These are phyloP conservation scores for Arthrinium puccinioides DNA, from an alignment of 2,329 filamentous ascomycete genomes.

Conservation along the genomic window DNA sequence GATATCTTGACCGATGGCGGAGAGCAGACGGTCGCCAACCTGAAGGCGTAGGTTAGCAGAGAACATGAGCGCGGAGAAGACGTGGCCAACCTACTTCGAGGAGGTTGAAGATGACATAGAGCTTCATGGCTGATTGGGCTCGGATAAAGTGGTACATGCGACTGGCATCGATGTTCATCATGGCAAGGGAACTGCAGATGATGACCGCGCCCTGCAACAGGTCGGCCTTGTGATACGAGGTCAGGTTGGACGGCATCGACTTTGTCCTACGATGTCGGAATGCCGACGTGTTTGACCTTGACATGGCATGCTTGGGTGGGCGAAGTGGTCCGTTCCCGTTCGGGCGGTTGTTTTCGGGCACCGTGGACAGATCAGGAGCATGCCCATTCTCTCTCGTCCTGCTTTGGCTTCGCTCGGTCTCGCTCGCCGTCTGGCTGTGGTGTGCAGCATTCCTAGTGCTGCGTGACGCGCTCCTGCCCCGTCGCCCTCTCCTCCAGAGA, in stretches of 20 bases:
- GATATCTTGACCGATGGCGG: conserved; percentile 90
- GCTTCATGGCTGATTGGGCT: conserved; percentile 92
- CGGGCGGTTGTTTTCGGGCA: conserved; percentile 12
- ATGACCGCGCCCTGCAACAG: conserved; percentile 86
- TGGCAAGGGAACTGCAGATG: conserved; percentile 71
- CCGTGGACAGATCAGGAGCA: conserved; percentile 10
- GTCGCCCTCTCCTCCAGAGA: conserved; percentile 61
- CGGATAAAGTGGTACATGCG: conserved; percentile 98
- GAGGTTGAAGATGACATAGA: conserved; percentile 98
- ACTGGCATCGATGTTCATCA: conserved; percentile 91
- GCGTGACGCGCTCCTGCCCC: conserved; percentile 28
- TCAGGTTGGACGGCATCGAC: conserved; percentile 76
- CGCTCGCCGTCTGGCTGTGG: conserved; percentile 19
- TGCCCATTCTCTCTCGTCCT: conserved; percentile 13
- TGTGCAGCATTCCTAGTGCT: conserved; percentile 10
- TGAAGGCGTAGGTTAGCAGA: conserved; percentile 13
- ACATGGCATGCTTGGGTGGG: conserved; percentile 24
- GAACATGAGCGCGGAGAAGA: no score
- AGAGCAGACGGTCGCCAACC: conserved; percentile 81
- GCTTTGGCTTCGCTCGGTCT: conserved; percentile 32
- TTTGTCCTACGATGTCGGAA: conserved; percentile 66
- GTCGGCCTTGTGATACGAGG: conserved; percentile 90
- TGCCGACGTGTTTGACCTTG: conserved; percentile 17
- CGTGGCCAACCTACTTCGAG: conserved; percentile 70
- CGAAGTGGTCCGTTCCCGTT: conserved; percentile 17